phyloP scores from a whole-genome alignment of 192 early-diverging fungal genomes.

The Umbelopsis isabellina region DNA sequence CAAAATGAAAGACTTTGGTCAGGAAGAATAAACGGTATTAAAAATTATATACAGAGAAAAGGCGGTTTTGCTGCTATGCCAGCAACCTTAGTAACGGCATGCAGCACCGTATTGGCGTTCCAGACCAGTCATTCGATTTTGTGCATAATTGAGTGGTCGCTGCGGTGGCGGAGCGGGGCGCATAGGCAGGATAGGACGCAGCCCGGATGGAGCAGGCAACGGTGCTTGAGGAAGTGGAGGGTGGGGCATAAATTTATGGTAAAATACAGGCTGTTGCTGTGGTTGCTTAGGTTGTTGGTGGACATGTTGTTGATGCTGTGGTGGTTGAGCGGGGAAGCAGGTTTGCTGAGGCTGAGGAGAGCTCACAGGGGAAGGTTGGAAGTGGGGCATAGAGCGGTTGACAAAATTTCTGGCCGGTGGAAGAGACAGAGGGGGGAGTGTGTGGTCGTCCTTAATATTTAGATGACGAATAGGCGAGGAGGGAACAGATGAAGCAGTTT shows the following conservation, averaged over 20 bases:
- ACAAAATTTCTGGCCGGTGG: background rate
- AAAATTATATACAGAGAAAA: background rate
- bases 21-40: background rate
- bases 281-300: too few relatives aligned
- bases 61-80: background rate
- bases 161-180: constrained; percentile 4
- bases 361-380: background rate
- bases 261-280: constrained; percentile 20
- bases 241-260: background rate
- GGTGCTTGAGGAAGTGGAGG: constrained; percentile 2
- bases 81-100: constrained; percentile 25
- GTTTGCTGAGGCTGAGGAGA: background rate
- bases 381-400: constrained; percentile 1
- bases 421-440: background rate
- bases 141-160: constrained; percentile 11
- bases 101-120: constrained; percentile 30
- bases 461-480: constrained; percentile 18
- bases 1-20: background rate
- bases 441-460: constrained; percentile 1
- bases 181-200: constrained; percentile 22
- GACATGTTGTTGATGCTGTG: background rate
- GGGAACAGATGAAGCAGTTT: constrained; percentile 13
- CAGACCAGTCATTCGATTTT: constrained; percentile 29
- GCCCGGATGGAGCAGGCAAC: background rate
- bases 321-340: constrained; percentile 6